Evolutionary conservation across 208 protist species (phyloP), one percentile per base, ranked within the genome.

Genomic region (Strigomonas culicis): DNA sequence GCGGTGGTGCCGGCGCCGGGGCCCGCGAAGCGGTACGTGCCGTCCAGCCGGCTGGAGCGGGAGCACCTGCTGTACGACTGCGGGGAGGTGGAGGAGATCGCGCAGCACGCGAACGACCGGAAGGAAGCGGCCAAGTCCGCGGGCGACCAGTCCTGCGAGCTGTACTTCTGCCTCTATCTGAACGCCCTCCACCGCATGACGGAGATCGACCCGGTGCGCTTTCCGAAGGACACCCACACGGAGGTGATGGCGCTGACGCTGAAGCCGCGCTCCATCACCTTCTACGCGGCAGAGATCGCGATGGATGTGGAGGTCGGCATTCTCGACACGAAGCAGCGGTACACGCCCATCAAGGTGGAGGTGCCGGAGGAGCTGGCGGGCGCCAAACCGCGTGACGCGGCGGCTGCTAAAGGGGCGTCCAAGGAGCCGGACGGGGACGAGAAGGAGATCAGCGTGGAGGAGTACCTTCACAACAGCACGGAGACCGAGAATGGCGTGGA

Each of bases 111-210:
- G 13, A 91, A 92, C 59, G 24, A 41, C 30, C 74, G 75, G 21
- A 93, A 92, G 41, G 53, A 82, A 44, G 67, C 71, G 31, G 79
- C 88, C 4, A 74, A 83, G 56, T 7, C 53, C 27, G 86, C 79
- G 0, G 79, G 80, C 21, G 80, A 88, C 43, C 65, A 69, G 63
- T 93, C 86, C 10, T n/a, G 76, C 0, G 58, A 74, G 34, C 63
- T 94, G 19, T 90, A 84, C 66, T 81, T 92, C 39, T 92, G 82
- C 63, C 52, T 87, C 0, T 97, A 97, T 65, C 68, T 95, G n/a
- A 66, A 83, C 27, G 72, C 81, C 7, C 58, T 87, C 13, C n/a
- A 74, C 39, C 67, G 68, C 62, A 62, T 66, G 39, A 25, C 64
- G 22, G 53, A 36, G 34, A 68, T 71, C 3, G 65, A 76, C 49